Base-by-base conservation (phyloP, 2,329 filamentous ascomycete species). In the Hypoxylon sp. region DNA sequence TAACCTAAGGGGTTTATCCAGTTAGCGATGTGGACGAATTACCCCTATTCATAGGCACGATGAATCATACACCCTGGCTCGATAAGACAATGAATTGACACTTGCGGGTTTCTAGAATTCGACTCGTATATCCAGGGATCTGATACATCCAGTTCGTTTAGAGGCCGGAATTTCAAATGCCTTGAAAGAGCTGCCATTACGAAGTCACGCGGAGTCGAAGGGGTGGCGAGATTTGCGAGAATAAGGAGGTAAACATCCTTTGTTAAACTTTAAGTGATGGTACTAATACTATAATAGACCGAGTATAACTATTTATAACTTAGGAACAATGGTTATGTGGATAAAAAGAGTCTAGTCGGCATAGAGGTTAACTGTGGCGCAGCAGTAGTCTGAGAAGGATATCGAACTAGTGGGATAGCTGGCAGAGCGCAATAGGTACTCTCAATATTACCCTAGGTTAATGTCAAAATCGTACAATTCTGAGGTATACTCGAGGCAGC, bases 1-100 rank as follows among this genome's bases (percentile, higher is more conserved):
- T 58, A n/a, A n/a, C n/a, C n/a, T n/a, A 49, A 34, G 32, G 9
- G 43, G 43, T 21, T 48, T 58, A 58, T 49, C 45, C 21, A 32
- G 9, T 30, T 58, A 49, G 14, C 30, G 55, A 28, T 43, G 55
- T 49, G 21, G 11, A n/a, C 11, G 21, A 28, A 30, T 49, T 49
- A 49, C 30, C 55, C 55, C 55, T 28, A 49, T 48, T 25, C 9
- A 6, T n/a, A n/a, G n/a, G n/a, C n/a, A n/a, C n/a, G n/a, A n/a
- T n/a, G n/a, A n/a, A n/a, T n/a, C 9, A 1, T 10, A 13, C 10
- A 6, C 13, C 13, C 14, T n/a, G 45, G 23, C 14, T 49, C 6
- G 25, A 49, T 5, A 30, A 5, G 23, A 30, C 21, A 30, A 25
- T 49, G 25, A 49, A 17, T 17, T 49, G 45, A 28, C 5, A 6